These are phyloP conservation scores for Lathyrus aphaca DNA, from an alignment of 306 rosid species.

Conservation along the genomic window DNA sequence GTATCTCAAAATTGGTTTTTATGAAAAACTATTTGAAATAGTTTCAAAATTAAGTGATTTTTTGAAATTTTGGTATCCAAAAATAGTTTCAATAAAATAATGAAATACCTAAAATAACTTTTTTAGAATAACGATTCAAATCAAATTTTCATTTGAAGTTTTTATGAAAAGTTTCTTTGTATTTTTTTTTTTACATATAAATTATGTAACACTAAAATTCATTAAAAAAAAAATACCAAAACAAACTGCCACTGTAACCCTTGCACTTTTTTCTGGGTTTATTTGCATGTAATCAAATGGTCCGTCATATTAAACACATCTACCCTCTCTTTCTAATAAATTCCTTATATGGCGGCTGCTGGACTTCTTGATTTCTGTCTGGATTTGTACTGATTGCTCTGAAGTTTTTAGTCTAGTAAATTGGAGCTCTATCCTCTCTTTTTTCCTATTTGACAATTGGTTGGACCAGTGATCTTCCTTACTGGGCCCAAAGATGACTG, in stretches of 20 bases:
- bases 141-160: too few relatives aligned
- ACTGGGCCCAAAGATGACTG: background rate
- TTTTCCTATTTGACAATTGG: background rate
- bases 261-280: slow-evolving; percentile 1
- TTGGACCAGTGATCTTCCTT: background rate
- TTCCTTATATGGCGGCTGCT: background rate
- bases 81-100: too few relatives aligned
- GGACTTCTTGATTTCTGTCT: background rate
- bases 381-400: background rate
- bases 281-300: slow-evolving; percentile 3
- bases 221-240: too few relatives aligned
- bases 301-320: background rate
- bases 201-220: too few relatives aligned
- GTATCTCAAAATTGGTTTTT: too few relatives aligned
- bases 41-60: too few relatives aligned
- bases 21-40: too few relatives aligned
- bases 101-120: too few relatives aligned
- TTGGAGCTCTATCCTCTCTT: slow-evolving; percentile 14
- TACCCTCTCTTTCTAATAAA: background rate
- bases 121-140: too few relatives aligned
- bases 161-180: too few relatives aligned
- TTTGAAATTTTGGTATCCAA: too few relatives aligned
- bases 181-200: too few relatives aligned
- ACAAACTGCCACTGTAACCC: background rate
- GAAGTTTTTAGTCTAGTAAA: slow-evolving; percentile 10